Percentiles rank a stretch among this genome's conserved stretches.
Evolutionary conservation across 495 filamentous ascomycete species (phyloP).

Genomic region (Hypoxylon intermedium): DNA sequence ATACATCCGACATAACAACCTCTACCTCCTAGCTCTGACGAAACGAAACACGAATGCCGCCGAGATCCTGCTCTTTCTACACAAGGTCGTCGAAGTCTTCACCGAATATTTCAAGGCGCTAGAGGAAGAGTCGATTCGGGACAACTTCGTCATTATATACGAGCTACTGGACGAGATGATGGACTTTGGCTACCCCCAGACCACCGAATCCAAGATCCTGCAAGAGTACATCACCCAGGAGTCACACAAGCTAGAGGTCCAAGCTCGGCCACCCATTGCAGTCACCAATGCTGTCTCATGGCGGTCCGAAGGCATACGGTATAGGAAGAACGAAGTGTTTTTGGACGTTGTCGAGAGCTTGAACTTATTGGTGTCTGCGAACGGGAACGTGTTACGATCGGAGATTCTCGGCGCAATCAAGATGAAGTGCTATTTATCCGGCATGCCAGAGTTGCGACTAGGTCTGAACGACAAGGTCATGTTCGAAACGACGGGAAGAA

Average conservation of each 20-base stretch:
- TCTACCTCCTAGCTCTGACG: slow-evolving; percentile 96
- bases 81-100: slow-evolving; percentile 98
- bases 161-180: slow-evolving; percentile 99
- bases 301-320: slow-evolving; percentile 97
- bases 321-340: slow-evolving; percentile 99
- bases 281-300: slow-evolving; percentile 98
- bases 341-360: slow-evolving; percentile 96
- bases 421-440: slow-evolving; percentile 99
- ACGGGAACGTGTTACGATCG: slow-evolving; percentile 93
- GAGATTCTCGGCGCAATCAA: slow-evolving; percentile 98
- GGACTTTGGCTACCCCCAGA: slow-evolving; percentile 99
- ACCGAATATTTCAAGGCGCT: slow-evolving; percentile 99
- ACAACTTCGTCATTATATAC: slow-evolving; percentile 99
- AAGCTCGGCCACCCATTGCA: slow-evolving; percentile 98
- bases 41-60: slow-evolving; percentile 99
- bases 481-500: slow-evolving; percentile 97
- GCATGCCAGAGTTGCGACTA: slow-evolving; percentile 95
- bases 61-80: slow-evolving; percentile 96
- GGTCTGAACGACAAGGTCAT: slow-evolving; percentile 99
- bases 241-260: slow-evolving; percentile 96
- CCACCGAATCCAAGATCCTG: slow-evolving; percentile 97
- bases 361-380: slow-evolving; percentile 93
- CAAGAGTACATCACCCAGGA: slow-evolving; percentile 99
- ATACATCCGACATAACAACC: slow-evolving; percentile 99
- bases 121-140: slow-evolving; percentile 98